A percentile compares a stretch with the other conserved stretches of the same genome.
These are phyloP conservation scores for Creolimax fragrantissima DNA, from an alignment of 78 protist genomes.

Conservation along the genomic window DNA sequence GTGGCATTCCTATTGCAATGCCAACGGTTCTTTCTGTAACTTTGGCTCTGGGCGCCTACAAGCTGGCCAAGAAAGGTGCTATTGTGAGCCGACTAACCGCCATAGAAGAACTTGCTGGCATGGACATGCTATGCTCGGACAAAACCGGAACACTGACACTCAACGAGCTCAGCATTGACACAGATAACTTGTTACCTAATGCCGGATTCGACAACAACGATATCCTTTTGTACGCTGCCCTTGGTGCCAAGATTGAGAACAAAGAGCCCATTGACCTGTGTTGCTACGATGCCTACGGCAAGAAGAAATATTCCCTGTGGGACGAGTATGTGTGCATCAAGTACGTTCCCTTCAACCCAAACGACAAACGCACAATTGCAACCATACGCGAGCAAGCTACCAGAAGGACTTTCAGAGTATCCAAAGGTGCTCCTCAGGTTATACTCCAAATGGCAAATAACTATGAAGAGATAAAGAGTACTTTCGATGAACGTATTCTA, in stretches of 20 bases:
- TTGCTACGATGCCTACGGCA: constrained; percentile 23
- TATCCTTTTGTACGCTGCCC: constrained; percentile 25
- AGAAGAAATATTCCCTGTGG: neutral
- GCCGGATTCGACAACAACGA: constrained; percentile 33
- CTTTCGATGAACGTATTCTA: constrained; percentile 28
- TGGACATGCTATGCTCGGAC: constrained; percentile 63
- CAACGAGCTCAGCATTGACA: constrained; percentile 78
- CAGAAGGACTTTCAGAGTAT: constrained; percentile 36
- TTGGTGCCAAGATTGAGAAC: constrained; percentile 36
- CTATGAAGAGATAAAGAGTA: constrained; percentile 31
- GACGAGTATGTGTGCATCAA: neutral
- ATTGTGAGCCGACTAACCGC: constrained; percentile 76
- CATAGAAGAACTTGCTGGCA: constrained; percentile 43
- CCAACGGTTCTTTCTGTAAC: constrained; percentile 73
- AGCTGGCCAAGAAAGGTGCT: constrained; percentile 52
- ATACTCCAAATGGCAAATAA: constrained; percentile 36
- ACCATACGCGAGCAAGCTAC: constrained; percentile 12
- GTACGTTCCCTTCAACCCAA: constrained; percentile 73
- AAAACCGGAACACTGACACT: constrained; percentile 94
- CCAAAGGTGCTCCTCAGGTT: constrained; percentile 81
- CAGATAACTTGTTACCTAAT: neutral
- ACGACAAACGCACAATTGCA: constrained; percentile 34
- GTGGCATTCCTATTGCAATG: constrained; percentile 69
- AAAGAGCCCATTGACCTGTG: constrained; percentile 64
- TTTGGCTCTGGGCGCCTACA: constrained; percentile 73